A percentile compares a stretch with the other conserved stretches of the same genome.
phyloP scores from a whole-genome alignment of 2,329 filamentous ascomycete genomes.

The Aspergillus luchuensis region DNA sequence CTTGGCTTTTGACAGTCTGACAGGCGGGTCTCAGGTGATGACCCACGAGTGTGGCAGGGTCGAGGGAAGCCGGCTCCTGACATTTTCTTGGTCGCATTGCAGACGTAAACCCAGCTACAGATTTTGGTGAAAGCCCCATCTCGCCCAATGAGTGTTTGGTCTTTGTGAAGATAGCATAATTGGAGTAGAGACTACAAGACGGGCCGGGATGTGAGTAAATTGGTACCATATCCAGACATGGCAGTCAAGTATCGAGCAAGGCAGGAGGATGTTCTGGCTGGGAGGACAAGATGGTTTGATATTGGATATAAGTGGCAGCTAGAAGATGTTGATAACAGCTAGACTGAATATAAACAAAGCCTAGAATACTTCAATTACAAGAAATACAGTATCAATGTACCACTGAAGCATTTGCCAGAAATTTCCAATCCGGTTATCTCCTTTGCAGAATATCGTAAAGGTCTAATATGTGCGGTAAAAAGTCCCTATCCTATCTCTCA shows the following conservation, averaged over 20 bases:
- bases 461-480: too few relatives aligned
- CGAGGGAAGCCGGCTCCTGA: constrained; percentile 32
- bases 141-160: constrained; percentile 36
- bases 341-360: constrained; percentile 39
- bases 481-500: too few relatives aligned
- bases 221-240: constrained; percentile 37
- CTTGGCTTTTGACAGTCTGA: constrained; percentile 20
- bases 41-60: constrained; percentile 23
- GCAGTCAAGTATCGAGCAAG: constrained; percentile 37
- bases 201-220: constrained; percentile 39
- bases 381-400: constrained; percentile 36
- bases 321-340: constrained; percentile 42
- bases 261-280: constrained; percentile 22
- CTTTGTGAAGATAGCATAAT: constrained; percentile 38
- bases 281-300: constrained; percentile 28
- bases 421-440: too few relatives aligned
- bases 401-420: too few relatives aligned
- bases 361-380: constrained; percentile 44
- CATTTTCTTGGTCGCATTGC: constrained; percentile 30
- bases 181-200: constrained; percentile 35
- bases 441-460: too few relatives aligned
- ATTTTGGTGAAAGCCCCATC: constrained; percentile 12
- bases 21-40: constrained; percentile 23
- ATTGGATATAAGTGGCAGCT: constrained; percentile 45
- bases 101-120: constrained; percentile 15